Evolutionary conservation across 148 eudicot genomes (phyloP).

Genomic region (Drosera capensis): DNA sequence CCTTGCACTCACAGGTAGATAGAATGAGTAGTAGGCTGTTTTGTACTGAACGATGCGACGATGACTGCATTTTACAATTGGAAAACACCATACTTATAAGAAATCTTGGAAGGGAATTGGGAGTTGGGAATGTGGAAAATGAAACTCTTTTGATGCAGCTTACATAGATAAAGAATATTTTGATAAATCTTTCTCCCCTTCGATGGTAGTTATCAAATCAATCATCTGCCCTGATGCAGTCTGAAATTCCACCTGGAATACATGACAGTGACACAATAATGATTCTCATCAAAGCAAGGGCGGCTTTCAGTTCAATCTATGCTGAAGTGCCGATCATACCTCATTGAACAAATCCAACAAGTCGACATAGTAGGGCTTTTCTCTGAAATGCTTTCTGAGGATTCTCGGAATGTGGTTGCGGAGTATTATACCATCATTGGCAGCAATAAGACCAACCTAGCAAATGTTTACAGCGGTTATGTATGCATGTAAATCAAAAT

Average conservation of each 20-base stretch:
- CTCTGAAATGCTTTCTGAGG: slow-evolving; percentile 57
- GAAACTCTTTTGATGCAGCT: slow-evolving; percentile 10
- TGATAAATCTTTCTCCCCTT: slow-evolving; percentile 59
- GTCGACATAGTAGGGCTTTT: slow-evolving; percentile 61
- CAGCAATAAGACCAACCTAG: slow-evolving; percentile 79
- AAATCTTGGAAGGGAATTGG: neutral
- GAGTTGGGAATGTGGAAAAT: neutral
- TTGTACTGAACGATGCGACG: slow-evolving; percentile 59
- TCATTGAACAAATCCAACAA: no score
- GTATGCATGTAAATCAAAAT: no score
- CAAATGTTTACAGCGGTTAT: no score
- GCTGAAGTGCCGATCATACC: slow-evolving; percentile 18
- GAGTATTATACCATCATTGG: slow-evolving; percentile 58
- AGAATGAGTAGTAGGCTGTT: no score
- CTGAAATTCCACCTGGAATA: no score
- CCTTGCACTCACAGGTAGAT: slow-evolving; percentile 41
- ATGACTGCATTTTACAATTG: slow-evolving; percentile 26
- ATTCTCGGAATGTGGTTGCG: slow-evolving; percentile 71
- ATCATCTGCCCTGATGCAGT: slow-evolving; percentile 88
- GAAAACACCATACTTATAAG: slow-evolving; percentile 1
- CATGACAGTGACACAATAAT: no score
- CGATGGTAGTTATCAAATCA: slow-evolving; percentile 59
- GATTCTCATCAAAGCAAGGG: no score
- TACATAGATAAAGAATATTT: slow-evolving; percentile 48
- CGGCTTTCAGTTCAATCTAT: no score